Base-by-base conservation (phyloP, 2,329 filamentous ascomycete species). In the Cercospora sojina region DNA sequence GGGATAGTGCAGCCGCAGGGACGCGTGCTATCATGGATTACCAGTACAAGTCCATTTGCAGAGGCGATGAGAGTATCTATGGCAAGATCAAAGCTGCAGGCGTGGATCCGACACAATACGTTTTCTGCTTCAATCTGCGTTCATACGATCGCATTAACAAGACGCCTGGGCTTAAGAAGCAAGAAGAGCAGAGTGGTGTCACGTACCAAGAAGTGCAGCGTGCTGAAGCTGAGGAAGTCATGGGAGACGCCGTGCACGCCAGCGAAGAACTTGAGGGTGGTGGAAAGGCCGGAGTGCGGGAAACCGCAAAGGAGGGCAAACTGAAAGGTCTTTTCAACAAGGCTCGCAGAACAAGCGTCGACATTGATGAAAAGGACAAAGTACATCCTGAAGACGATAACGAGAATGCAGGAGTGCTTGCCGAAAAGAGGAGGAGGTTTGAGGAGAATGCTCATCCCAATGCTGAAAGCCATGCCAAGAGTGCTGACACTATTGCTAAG, bases 11-110 rank as follows among this genome's bases (percentile, higher is more conserved):
- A 20, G 94, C 94, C 0, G 87, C 87, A 1, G 94, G 94, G 9
- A 98, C 94, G 0, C 82, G 92, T 58, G 94, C 93, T 10, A 99
- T 98, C 74, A 98, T 99, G 92, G 93, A 98, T 77, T 98, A 97
- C 75, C 95, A 98, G 77, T 99, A 95, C 83, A 96, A 96, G 80
- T 96, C 92, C 0, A 96, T 99, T 71, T 92, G 90, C 75, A 90
- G 95, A 53, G 95, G 95, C 5, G 90, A 96, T 70, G 84, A 98
- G 76, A 97, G 92, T 4, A 98, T 99, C 61, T 95, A 91, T 73
- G 92, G 87, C 43, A 89, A 91, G 75, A 88, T 97, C 66, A 83
- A 84, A 65, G 87, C 86, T 6, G 83, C 91, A 69, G 93, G 91
- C 1, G 86, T 95, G 1, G 88, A 97, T 72, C 92, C 93, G 0